These are phyloP conservation scores for Pulveroboletus ravenelii DNA, from an alignment of 768 basidiomycete species.

Conservation along the genomic window DNA sequence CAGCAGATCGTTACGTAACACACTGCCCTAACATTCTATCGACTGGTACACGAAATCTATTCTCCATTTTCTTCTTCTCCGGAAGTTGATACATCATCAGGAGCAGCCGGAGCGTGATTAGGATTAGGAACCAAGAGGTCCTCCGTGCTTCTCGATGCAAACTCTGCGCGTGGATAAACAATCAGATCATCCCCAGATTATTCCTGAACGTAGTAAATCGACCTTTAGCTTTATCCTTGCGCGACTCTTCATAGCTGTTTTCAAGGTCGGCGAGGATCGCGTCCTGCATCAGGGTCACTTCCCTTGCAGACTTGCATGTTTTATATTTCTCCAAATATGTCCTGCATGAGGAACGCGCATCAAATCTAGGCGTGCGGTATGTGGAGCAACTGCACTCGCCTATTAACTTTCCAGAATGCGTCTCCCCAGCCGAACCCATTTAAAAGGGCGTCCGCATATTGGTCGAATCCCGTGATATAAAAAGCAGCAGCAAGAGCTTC, in stretches of 20 bases:
- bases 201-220: conserved; percentile 3
- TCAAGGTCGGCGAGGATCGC: conserved; percentile 67
- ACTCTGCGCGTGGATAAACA: conserved; percentile 4
- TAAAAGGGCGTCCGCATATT: conserved; percentile 74
- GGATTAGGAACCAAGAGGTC: conserved; percentile 70
- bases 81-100: conserved; percentile 16
- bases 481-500: conserved; percentile 94
- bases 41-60: background rate
- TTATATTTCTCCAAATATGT: conserved; percentile 69
- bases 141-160: conserved; percentile 36
- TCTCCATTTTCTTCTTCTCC: conserved; percentile 16
- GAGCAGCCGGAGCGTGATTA: conserved; percentile 41
- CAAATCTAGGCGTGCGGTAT: background rate
- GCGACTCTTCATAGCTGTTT: conserved; percentile 51
- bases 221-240: conserved; percentile 46
- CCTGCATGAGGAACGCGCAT: background rate
- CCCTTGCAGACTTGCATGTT: conserved; percentile 59
- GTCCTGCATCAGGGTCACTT: conserved; percentile 59
- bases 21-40: background rate
- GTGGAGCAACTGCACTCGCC: conserved; percentile 34
- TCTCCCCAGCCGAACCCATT: conserved; percentile 88
- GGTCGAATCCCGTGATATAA: conserved; percentile 84
- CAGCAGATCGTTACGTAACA: conserved; percentile 9
- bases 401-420: conserved; percentile 83
- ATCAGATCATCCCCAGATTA: background rate